A percentile compares a stretch with the other conserved stretches of the same genome.
These are phyloP conservation scores for Heritiera fomes DNA, from an alignment of 345 rosid genomes.

Conservation along the genomic window DNA sequence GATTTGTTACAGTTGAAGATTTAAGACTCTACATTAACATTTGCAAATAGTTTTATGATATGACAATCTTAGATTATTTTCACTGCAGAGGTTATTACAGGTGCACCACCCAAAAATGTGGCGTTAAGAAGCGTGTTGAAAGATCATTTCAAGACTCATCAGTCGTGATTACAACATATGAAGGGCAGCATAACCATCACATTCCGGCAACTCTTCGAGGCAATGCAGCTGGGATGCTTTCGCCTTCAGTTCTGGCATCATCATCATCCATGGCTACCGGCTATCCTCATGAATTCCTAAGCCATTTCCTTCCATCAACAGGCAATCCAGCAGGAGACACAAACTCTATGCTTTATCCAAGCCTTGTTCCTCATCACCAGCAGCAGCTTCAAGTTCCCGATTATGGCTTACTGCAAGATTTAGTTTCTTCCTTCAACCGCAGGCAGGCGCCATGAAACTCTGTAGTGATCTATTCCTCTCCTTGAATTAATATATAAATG, in stretches of 20 bases:
- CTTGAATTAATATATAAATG: background rate
- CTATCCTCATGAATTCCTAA: slow-evolving; percentile 36
- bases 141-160: slow-evolving; percentile 60
- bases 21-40: background rate
- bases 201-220: slow-evolving; percentile 49
- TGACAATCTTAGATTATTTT: background rate
- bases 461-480: background rate
- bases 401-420: slow-evolving; percentile 40
- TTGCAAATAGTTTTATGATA: background rate
- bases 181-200: slow-evolving; percentile 62
- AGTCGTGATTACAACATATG: slow-evolving; percentile 61
- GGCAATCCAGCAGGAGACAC: slow-evolving; percentile 3
- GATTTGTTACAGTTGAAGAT: background rate
- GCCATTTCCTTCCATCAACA: slow-evolving; percentile 30
- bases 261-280: slow-evolving; percentile 17
- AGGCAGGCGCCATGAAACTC: slow-evolving; percentile 32
- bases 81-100: slow-evolving; percentile 58
- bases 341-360: slow-evolving; percentile 14
- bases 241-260: slow-evolving; percentile 30
- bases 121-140: slow-evolving; percentile 63
- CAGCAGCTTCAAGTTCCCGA: slow-evolving; percentile 30
- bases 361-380: slow-evolving; percentile 1
- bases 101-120: slow-evolving; percentile 62
- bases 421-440: slow-evolving; percentile 32
- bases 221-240: slow-evolving; percentile 28